Evolutionary conservation across 2,329 filamentous ascomycete genomes (phyloP).

Genomic region (Colletotrichum sp.): DNA sequence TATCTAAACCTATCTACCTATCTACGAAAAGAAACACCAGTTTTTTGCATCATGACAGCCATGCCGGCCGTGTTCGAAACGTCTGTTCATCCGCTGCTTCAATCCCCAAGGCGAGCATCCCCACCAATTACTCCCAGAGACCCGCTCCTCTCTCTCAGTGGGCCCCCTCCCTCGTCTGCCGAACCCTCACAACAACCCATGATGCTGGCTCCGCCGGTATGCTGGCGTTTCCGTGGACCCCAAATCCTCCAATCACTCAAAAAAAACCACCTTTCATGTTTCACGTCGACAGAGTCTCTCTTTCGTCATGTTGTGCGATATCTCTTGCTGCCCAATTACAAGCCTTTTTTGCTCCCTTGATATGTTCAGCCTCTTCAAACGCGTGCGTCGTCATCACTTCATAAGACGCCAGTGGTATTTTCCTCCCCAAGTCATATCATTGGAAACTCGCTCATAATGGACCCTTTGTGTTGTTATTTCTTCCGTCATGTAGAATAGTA

Average conservation of each 20-base stretch:
- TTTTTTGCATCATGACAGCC: conserved; percentile 17
- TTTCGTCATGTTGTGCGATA: not conserved
- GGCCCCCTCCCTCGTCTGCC: not conserved
- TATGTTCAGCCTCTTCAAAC: conserved; percentile 7
- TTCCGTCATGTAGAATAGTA: conserved; percentile 43
- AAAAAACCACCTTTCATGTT: not conserved
- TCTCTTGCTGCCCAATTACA: conserved; percentile 15
- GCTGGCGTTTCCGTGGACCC: not conserved
- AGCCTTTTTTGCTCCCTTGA: conserved; percentile 16
- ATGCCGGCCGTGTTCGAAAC: not conserved
- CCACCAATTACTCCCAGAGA: not conserved
- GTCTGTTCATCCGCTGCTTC: not conserved
- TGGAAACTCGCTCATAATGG: conserved; percentile 6
- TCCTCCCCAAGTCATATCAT: conserved; percentile 20
- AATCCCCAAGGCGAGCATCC: not conserved
- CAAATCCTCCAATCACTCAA: not conserved
- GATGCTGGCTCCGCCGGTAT: conserved; percentile 4
- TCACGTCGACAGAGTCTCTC: conserved; percentile 13
- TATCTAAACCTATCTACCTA: conserved; percentile 22
- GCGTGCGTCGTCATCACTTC: conserved; percentile 17
- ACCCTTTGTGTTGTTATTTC: not conserved
- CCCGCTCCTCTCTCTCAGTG: not conserved
- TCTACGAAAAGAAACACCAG: conserved; percentile 9
- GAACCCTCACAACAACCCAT: not conserved
- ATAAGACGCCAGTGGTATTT: conserved; percentile 20